Evolutionary conservation across 805 yeast genomes (phyloP), one percentile per base, ranked within the genome.

Genomic region (Metschnikowia santaceciliae): DNA sequence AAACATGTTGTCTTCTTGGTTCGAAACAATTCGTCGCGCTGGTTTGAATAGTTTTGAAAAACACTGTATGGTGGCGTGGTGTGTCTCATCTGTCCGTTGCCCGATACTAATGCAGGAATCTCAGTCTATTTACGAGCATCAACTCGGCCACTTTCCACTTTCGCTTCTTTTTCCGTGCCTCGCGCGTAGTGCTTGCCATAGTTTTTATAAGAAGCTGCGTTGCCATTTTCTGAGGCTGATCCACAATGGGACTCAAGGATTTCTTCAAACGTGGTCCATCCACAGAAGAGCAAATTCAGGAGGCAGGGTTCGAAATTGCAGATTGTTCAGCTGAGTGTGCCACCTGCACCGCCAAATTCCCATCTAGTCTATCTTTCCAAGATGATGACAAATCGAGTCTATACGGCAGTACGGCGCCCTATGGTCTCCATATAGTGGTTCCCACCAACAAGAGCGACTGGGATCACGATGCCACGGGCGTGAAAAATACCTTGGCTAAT

Each of bases 361-460:
- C 90, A 1, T 55, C 67, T 11, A 71, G 80, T 2, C 62, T 82
- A 47, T 76, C 75, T 44, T 61, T 84, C 19, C 65, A 64, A 11
- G 69, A 63, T 26, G 71, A 62, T 19, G 72, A 68, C 46, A 49
- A 73, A 60, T 22, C 77, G 78, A 6, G 71, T 11, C 62, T 90
- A 30, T 90, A 87, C 81, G 84, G 86, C 52, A 76, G 91, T 5
- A 83, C 96, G 0, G 78, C 77, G 54, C 83, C 87, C 0, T 82
- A 82, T 41, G 84, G 83, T 2, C 62, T 86, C 22, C 97, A 91
- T 58, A 71, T 90, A 20, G 69, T 92, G 33, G 83, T 91, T 0
- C 86, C 96, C 2, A 90, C 97, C 0, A 95, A 94, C 10, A 83
- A 83, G 57, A 64, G 79, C 0, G 96, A 92, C 67, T 92, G 99